Conservation (phyloP, 2,329 filamentous ascomycete genomes). For the Chrysoporthe puriensis region DNA sequence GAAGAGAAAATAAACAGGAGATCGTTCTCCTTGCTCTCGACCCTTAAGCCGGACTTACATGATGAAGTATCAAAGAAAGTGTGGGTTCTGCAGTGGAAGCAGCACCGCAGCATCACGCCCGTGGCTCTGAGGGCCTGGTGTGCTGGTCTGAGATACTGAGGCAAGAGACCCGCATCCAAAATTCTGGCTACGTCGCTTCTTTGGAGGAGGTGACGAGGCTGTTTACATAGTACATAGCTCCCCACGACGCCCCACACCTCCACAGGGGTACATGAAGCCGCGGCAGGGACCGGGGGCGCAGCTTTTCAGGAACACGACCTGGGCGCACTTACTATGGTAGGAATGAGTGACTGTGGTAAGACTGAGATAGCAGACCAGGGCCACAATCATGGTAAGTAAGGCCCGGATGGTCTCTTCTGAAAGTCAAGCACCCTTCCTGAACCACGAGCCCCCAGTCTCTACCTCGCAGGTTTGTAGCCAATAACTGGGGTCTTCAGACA, state of each 20-base stretch:
- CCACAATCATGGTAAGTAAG: neutral
- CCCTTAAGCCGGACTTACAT: too few relatives aligned
- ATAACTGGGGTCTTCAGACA: neutral
- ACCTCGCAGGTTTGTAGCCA: neutral
- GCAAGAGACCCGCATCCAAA: neutral
- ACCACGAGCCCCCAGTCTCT: neutral
- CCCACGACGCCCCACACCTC: neutral
- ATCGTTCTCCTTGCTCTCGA: too few relatives aligned
- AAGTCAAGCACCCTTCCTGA: neutral
- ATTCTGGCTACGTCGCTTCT: slow-evolving; percentile 12
- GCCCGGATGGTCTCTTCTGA: neutral
- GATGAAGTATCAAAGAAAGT: too few relatives aligned
- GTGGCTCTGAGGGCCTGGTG: too few relatives aligned
- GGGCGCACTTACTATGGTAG: neutral
- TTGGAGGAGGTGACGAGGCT: slow-evolving; percentile 1
- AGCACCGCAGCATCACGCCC: too few relatives aligned
- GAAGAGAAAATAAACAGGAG: too few relatives aligned
- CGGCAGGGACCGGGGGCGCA: neutral
- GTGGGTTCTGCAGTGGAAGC: too few relatives aligned
- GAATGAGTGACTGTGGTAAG: neutral
- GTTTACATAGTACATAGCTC: slow-evolving; percentile 3
- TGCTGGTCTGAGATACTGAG: too few relatives aligned
- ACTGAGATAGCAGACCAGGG: neutral
- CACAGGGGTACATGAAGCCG: neutral
- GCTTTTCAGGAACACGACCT: slow-evolving; percentile 1